Evolutionary conservation across 805 yeast genomes (phyloP).

Genomic region (Wickerhamiella kurtzmanii): DNA sequence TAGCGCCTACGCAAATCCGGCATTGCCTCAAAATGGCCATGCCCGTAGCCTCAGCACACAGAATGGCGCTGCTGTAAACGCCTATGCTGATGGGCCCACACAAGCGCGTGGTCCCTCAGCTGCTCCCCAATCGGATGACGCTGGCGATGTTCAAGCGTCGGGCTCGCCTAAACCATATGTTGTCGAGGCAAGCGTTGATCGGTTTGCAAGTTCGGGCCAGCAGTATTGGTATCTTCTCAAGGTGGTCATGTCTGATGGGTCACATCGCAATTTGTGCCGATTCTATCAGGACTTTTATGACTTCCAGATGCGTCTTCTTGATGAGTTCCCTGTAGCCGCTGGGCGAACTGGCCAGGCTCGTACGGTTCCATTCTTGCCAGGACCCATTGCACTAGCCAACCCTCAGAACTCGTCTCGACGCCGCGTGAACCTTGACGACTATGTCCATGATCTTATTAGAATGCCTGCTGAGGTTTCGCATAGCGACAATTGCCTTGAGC

Average conservation of each 20-base stretch:
- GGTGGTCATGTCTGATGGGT: slow-evolving; percentile 57
- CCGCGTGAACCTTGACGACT: slow-evolving; percentile 41
- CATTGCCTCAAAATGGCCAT: no score
- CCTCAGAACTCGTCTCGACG: slow-evolving; percentile 52
- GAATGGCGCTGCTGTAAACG: no score
- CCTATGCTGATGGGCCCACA: no score
- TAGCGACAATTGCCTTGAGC: slow-evolving; percentile 49
- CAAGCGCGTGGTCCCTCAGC: no score
- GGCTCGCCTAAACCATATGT: background rate
- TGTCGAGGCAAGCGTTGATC: slow-evolving; percentile 57
- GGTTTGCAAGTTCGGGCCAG: slow-evolving; percentile 68
- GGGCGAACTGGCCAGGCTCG: slow-evolving; percentile 71
- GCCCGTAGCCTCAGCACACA: no score
- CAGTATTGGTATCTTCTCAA: slow-evolving; percentile 76
- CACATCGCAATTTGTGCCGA: slow-evolving; percentile 58
- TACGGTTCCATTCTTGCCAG: slow-evolving; percentile 86
- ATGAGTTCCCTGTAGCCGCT: slow-evolving; percentile 81
- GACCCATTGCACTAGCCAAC: slow-evolving; percentile 84
- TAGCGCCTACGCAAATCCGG: no score
- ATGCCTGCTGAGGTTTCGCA: slow-evolving; percentile 68
- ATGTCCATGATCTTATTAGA: slow-evolving; percentile 45
- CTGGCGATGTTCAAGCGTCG: no score
- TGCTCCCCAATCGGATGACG: no score
- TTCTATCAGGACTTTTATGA: slow-evolving; percentile 94
- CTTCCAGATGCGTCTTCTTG: slow-evolving; percentile 70